Evolutionary conservation across 1,284 basidiomycete species (phyloP).

Genomic region (Testicularia cyperi): DNA sequence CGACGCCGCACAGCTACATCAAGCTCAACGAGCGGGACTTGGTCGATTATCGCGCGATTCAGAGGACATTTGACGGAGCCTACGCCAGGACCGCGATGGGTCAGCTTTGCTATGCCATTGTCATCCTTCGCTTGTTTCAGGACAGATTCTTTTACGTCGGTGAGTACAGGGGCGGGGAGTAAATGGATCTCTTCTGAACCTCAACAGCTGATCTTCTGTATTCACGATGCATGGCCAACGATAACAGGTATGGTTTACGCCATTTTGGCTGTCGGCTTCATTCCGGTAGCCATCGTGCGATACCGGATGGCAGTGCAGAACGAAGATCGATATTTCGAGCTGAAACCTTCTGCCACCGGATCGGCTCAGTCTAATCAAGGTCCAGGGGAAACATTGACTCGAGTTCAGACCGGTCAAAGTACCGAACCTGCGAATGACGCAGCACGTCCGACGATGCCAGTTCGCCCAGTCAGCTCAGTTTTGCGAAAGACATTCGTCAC

Average conservation of each 20-base stretch:
- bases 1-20: slow-evolving; percentile 8
- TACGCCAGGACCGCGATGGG: slow-evolving; percentile 75
- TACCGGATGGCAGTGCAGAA: slow-evolving; percentile 31
- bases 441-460: too few relatives aligned
- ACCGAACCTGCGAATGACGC: slow-evolving; percentile 65
- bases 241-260: slow-evolving; percentile 6
- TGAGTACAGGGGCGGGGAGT: too few relatives aligned
- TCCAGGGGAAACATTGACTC: too few relatives aligned
- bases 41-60: slow-evolving; percentile 72
- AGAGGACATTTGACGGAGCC: slow-evolving; percentile 78
- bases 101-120: slow-evolving; percentile 72
- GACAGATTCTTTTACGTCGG: slow-evolving; percentile 37
- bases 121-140: slow-evolving; percentile 72
- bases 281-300: slow-evolving; percentile 64
- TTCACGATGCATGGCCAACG: too few relatives aligned
- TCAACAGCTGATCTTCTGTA: too few relatives aligned
- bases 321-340: slow-evolving; percentile 34
- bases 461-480: slow-evolving; percentile 58
- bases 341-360: too few relatives aligned
- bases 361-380: too few relatives aligned
- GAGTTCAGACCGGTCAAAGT: too few relatives aligned
- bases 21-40: slow-evolving; percentile 35
- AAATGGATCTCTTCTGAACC: too few relatives aligned
- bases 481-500: slow-evolving; percentile 77
- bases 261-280: slow-evolving; percentile 8